These are phyloP conservation scores for Phytophthora colocasiae DNA, from an alignment of 352 stramenopile genomes.

Conservation along the genomic window DNA sequence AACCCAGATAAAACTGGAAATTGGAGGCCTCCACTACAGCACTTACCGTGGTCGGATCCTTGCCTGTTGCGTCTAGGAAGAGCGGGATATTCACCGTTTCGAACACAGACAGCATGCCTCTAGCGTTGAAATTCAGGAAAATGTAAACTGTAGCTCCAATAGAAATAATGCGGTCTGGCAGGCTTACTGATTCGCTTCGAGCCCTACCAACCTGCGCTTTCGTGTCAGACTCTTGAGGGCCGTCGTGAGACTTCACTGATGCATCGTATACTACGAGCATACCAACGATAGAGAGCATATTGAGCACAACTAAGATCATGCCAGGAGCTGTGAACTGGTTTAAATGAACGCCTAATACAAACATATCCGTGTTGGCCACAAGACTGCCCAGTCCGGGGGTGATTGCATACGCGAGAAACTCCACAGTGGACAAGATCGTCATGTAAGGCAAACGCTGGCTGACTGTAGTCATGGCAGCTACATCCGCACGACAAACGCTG, in stretches of 20 bases:
- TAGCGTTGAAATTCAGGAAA: constrained; percentile 75
- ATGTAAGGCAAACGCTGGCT: constrained; percentile 72
- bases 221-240: constrained; percentile 41
- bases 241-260: constrained; percentile 54
- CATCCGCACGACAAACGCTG: constrained; percentile 77
- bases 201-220: constrained; percentile 39
- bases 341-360: constrained; percentile 63
- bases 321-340: constrained; percentile 73
- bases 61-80: constrained; percentile 70
- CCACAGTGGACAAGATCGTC: constrained; percentile 75
- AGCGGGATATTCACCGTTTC: constrained; percentile 82
- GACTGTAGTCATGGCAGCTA: constrained; percentile 67
- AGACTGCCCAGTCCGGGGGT: constrained; percentile 69
- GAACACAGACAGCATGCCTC: constrained; percentile 79
- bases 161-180: constrained; percentile 63
- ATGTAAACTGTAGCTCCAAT: constrained; percentile 73
- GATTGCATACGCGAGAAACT: constrained; percentile 80
- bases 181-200: constrained; percentile 30
- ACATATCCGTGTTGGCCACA: constrained; percentile 57
- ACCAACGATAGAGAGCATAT: constrained; percentile 60
- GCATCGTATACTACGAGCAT: constrained; percentile 66
- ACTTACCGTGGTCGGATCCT: constrained; percentile 46
- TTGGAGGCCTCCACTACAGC: constrained; percentile 69
- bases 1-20: constrained; percentile 80
- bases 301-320: constrained; percentile 62